These are phyloP conservation scores for Paraurostyla sp. DNA, from an alignment of 73 alveolate genomes.

Conservation along the genomic window DNA sequence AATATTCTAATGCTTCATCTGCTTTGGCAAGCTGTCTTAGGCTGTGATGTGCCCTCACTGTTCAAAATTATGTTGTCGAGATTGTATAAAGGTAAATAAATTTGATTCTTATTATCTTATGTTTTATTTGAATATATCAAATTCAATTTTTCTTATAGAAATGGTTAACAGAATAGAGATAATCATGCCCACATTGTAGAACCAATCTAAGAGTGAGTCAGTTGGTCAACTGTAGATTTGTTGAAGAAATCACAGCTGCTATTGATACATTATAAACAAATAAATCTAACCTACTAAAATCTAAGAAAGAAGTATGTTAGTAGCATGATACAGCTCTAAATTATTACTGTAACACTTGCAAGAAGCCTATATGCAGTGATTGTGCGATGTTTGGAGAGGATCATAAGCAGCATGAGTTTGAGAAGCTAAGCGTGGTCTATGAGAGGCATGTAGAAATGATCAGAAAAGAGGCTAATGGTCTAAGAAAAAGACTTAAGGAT, in stretches of 20 bases:
- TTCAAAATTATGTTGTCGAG: slow-evolving; percentile 93
- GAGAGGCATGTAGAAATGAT: slow-evolving; percentile 80
- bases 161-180: slow-evolving; percentile 88
- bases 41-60: slow-evolving; percentile 97
- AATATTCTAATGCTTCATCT: slow-evolving; percentile 92
- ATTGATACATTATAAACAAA: slow-evolving; percentile 77
- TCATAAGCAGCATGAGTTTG: slow-evolving; percentile 95
- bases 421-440: slow-evolving; percentile 87
- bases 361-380: slow-evolving; percentile 95
- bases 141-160: slow-evolving; percentile 34
- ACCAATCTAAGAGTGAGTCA: slow-evolving; percentile 78
- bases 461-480: slow-evolving; percentile 80
- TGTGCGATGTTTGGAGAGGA: slow-evolving; percentile 96
- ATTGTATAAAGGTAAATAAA: slow-evolving; percentile 80
- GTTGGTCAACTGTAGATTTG: slow-evolving; percentile 89
- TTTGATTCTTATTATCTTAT: too few species aligned
- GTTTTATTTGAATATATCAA: too few species aligned
- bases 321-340: slow-evolving; percentile 88
- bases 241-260: slow-evolving; percentile 84
- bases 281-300: slow-evolving; percentile 50
- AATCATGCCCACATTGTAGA: slow-evolving; percentile 96
- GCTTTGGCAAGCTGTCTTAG: slow-evolving; percentile 84
- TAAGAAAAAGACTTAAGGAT: slow-evolving; percentile 77
- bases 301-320: slow-evolving; percentile 84
- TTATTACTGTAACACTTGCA: slow-evolving; percentile 95